Evolutionary conservation across 106 monocot species (phyloP).

Genomic region (Platanthera guangdongensis): DNA sequence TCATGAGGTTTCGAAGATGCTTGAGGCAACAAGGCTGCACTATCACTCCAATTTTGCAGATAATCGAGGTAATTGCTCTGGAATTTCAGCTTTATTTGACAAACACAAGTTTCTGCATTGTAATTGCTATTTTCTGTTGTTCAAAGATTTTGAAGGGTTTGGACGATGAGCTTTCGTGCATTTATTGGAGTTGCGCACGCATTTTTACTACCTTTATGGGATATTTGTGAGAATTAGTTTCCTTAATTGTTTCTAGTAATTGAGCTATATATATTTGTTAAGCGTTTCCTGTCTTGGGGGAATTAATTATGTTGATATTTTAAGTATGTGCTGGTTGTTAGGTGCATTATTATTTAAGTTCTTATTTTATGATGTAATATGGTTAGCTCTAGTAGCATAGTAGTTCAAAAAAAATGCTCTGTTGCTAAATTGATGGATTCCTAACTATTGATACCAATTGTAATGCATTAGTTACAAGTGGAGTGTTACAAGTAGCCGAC

Average conservation of each 20-base stretch:
- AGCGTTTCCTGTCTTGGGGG: no score
- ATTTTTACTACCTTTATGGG: neutral
- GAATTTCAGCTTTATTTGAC: neutral
- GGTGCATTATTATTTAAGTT: neutral
- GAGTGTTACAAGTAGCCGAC: no score
- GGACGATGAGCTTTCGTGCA: neutral
- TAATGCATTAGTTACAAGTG: no score
- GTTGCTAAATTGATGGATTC: no score
- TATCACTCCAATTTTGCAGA: conserved; percentile 93
- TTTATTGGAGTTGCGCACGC: neutral
- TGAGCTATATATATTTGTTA: no score
- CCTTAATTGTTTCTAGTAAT: no score
- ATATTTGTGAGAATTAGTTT: neutral
- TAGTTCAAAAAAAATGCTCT: no score
- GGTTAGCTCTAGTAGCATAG: neutral
- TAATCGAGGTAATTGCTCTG: conserved; percentile 40
- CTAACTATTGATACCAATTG: no score
- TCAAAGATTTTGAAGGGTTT: neutral
- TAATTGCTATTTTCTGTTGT: neutral
- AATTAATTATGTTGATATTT: no score
- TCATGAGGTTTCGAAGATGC: conserved; percentile 60
- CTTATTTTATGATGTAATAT: neutral
- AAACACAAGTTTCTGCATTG: neutral
- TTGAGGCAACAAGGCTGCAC: conserved; percentile 77
- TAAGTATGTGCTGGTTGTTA: no score